Evolutionary conservation across 108 stramenopile species (phyloP), one percentile per base, ranked within the genome.

Genomic region (Nitzschia inconspicua): DNA sequence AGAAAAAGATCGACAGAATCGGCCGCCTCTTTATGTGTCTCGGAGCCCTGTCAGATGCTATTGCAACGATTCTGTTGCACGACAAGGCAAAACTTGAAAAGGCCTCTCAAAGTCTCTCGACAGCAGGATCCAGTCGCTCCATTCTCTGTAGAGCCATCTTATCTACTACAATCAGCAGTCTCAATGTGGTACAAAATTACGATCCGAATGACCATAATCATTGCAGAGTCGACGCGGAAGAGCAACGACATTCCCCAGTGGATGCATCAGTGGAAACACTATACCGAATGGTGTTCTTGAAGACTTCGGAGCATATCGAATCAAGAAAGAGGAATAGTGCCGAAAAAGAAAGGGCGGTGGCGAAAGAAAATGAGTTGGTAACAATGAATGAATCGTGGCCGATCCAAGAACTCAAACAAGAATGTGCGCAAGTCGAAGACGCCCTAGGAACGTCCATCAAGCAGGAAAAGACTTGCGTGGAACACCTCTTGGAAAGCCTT

Each of bases 51-150:
- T 50, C 55, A 2, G 48, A 68, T 63, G n/a, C 30, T 8, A n/a
- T 76, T 9, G 47, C 75, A 5, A 57, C 37, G 10, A 58, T 63
- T 19, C n/a, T 76, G 6, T 43, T 60, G 3, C 36, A 35, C 5
- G 68, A 75, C 35, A 42, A 63, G 14, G 4, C 24, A 37, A 57
- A 63, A 43, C 27, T 75, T 30, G 61, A 67, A 32, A 48, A 49
- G 28, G 6, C 28, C 22, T 19, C 25, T 22, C 24, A 27, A 11
- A n/a, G n/a, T n/a, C n/a, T n/a, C n/a, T n/a, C n/a, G n/a, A n/a
- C n/a, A n/a, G 26, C 52, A 22, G 20, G 43, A 8, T 3, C 50
- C 40, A 36, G 61, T 63, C 73, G 73, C 20, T 56, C 60, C 8
- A 53, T 53, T 4, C 26, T 69, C 1, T 61, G 54, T 32, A 41